phyloP scores from a whole-genome alignment of 2,329 filamentous ascomycete species.

The Aspergillus felis region DNA sequence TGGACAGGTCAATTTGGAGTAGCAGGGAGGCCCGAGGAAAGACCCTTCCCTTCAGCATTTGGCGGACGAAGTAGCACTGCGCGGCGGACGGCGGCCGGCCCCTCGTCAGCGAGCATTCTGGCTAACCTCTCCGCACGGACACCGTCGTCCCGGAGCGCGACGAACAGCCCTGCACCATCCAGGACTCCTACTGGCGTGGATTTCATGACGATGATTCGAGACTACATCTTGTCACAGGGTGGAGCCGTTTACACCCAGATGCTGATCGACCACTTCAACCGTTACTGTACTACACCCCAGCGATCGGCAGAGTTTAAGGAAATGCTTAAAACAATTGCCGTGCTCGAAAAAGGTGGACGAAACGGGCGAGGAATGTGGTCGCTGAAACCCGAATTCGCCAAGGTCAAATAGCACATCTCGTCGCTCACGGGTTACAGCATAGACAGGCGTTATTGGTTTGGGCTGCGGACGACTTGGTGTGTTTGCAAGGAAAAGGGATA shows the following conservation, averaged over 20 bases:
- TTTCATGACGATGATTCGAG: constrained; percentile 68
- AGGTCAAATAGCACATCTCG: constrained; percentile 6
- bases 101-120: constrained; percentile 39
- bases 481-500: background rate
- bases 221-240: constrained; percentile 73
- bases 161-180: constrained; percentile 43
- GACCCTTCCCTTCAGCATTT: constrained; percentile 44
- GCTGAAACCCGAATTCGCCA: constrained; percentile 54
- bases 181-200: constrained; percentile 51
- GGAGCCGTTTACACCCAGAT: constrained; percentile 78
- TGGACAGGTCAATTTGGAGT: constrained; percentile 87
- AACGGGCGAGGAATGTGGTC: constrained; percentile 54
- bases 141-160: constrained; percentile 17
- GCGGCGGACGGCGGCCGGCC: constrained; percentile 33
- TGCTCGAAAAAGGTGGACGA: constrained; percentile 55
- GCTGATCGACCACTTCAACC: constrained; percentile 85
- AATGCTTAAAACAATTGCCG: constrained; percentile 73
- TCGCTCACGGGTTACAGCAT: no score
- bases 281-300: constrained; percentile 65
- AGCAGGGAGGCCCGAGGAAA: constrained; percentile 64
- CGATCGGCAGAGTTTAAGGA: constrained; percentile 76
- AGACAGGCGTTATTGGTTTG: background rate
- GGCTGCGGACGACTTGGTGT: background rate
- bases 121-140: constrained; percentile 35
- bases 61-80: constrained; percentile 32